Evolutionary conservation across 495 filamentous ascomycete species (phyloP).

Genomic region (Xanthoparmelia taractica): DNA sequence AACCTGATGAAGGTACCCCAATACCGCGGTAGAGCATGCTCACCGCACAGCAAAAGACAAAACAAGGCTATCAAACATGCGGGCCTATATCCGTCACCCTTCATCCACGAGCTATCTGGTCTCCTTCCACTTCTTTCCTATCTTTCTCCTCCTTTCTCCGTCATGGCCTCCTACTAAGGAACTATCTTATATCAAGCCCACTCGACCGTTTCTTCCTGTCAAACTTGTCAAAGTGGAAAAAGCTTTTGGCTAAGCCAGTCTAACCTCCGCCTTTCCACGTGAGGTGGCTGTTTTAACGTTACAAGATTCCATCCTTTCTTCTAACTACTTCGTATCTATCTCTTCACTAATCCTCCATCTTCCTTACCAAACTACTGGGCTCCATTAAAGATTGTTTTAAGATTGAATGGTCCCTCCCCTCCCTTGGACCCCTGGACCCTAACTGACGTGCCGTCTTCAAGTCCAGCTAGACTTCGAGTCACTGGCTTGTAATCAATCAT

Average conservation of each 20-base stretch:
- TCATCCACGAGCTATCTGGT: background rate
- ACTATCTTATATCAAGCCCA: background rate
- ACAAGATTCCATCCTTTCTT: slow-evolving; percentile 9
- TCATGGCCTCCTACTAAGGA: too few species aligned
- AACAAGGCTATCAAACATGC: background rate
- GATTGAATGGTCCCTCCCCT: background rate
- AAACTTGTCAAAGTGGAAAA: background rate
- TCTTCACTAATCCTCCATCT: background rate
- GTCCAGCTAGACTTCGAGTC: too few species aligned
- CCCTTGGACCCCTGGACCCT: background rate
- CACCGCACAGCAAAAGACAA: background rate
- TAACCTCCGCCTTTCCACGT: slow-evolving; percentile 13
- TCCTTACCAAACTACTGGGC: slow-evolving; percentile 10
- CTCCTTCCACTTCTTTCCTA: too few species aligned
- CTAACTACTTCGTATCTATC: background rate
- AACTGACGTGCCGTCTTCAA: slow-evolving; percentile 17
- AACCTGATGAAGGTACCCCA: background rate
- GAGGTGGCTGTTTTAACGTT: slow-evolving; percentile 7
- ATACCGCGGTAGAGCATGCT: background rate
- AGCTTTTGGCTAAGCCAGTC: background rate
- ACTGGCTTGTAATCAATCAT: slow-evolving; percentile 4
- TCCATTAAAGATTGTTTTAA: slow-evolving; percentile 5
- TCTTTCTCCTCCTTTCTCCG: slow-evolving; percentile 4
- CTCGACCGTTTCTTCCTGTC: slow-evolving; percentile 4
- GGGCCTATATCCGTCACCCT: background rate